A percentile compares a stretch with the other conserved stretches of the same genome.
Conservation (phyloP, 805 yeast genomes). For the Lachancea sp. region DNA sequence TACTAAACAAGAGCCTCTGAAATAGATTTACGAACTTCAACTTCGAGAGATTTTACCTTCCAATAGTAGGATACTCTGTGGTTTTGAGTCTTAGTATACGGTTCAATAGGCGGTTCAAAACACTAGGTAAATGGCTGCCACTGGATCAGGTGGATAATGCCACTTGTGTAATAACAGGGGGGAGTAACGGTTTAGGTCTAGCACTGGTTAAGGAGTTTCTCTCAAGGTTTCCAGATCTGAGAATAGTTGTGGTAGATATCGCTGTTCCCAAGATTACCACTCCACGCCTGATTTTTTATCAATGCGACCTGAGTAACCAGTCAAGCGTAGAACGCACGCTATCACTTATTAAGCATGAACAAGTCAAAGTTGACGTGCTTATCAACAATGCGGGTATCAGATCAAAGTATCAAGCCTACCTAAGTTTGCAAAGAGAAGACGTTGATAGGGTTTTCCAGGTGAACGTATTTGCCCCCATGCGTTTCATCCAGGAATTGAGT, state of each 20-base stretch:
- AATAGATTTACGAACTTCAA: not conserved
- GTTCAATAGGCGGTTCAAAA: constrained; percentile 11
- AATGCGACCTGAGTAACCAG: constrained; percentile 62
- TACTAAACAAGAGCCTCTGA: constrained; percentile 10
- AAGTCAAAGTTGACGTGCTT: constrained; percentile 48
- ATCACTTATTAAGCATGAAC: constrained; percentile 34
- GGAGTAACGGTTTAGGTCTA: constrained; percentile 35
- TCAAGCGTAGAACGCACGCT: constrained; percentile 38
- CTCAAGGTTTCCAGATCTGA: constrained; percentile 16
- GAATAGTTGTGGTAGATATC: constrained; percentile 27
- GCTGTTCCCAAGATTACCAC: constrained; percentile 6
- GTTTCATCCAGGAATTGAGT: constrained; percentile 58
- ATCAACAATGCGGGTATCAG: constrained; percentile 83
- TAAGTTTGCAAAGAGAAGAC: constrained; percentile 45
- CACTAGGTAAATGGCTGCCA: constrained; percentile 12
- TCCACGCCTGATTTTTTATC: constrained; percentile 38
- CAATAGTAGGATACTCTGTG: constrained; percentile 8
- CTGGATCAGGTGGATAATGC: constrained; percentile 6
- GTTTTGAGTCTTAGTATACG: constrained; percentile 7
- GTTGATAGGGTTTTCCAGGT: constrained; percentile 53
- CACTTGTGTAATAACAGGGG: constrained; percentile 33
- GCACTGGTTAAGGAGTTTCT: constrained; percentile 22
- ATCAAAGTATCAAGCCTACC: constrained; percentile 43
- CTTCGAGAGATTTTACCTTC: not conserved
- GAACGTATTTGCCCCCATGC: constrained; percentile 60